Percentiles rank a stretch among this genome's conserved stretches.
Conservation (phyloP, 2,329 filamentous ascomycete genomes). For the Colletotrichum gigasporum region DNA sequence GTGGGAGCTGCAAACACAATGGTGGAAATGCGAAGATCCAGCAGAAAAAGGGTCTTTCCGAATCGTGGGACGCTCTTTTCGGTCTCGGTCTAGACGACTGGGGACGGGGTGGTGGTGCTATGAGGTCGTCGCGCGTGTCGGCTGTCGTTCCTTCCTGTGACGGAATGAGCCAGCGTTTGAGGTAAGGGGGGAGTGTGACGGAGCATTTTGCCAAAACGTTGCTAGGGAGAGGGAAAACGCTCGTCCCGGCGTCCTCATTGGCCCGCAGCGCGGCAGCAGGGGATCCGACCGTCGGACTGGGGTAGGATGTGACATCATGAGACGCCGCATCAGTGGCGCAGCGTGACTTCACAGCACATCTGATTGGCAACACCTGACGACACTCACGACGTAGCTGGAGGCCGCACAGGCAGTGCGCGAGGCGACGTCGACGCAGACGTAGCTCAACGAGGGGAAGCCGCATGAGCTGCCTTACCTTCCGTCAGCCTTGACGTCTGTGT, state of each 20-base stretch:
- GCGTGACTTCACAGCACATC: constrained; percentile 25
- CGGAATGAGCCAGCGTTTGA: constrained; percentile 30
- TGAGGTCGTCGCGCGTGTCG: constrained; percentile 27
- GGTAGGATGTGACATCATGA: constrained; percentile 23
- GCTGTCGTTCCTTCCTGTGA: constrained; percentile 25
- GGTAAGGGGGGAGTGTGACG: constrained; percentile 19
- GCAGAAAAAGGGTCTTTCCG: constrained; percentile 6
- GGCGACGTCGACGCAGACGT: too few species aligned
- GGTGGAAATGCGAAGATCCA: constrained; percentile 20
- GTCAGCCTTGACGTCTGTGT: constrained; percentile 32
- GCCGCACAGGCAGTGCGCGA: not conserved
- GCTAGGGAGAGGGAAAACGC: constrained; percentile 17
- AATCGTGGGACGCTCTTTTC: constrained; percentile 5
- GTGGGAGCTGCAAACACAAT: constrained; percentile 20
- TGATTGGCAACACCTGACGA: constrained; percentile 29
- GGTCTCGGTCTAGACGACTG: not conserved
- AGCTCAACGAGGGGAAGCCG: too few species aligned
- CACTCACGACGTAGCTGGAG: constrained; percentile 24
- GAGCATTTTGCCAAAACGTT: constrained; percentile 26
- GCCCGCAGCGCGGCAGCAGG: not conserved
- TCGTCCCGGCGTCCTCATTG: constrained; percentile 5
- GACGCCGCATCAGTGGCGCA: constrained; percentile 23
- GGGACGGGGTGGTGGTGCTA: constrained; percentile 11
- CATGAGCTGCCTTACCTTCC: too few species aligned
- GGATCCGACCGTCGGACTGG: constrained; percentile 15